phyloP scores from a whole-genome alignment of 202 grass and related monocot genomes.

The Setaria italica region DNA sequence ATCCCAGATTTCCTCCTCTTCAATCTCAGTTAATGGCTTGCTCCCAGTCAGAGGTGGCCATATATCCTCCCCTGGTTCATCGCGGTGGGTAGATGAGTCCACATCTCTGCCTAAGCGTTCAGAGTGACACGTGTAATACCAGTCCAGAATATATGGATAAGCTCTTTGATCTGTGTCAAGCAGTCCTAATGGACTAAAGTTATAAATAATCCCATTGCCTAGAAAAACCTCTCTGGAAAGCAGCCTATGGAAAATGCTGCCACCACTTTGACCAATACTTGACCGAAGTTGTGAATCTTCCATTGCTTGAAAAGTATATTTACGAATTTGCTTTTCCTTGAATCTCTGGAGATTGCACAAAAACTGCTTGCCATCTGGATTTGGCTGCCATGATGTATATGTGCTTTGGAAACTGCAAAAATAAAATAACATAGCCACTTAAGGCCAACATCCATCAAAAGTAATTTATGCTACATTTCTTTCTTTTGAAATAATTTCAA shows the following conservation, averaged over 20 bases:
- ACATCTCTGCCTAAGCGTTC: constrained; percentile 34
- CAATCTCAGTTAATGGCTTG: constrained; percentile 48
- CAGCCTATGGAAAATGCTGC: constrained; percentile 40
- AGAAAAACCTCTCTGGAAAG: constrained; percentile 31
- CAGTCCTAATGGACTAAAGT: constrained; percentile 50
- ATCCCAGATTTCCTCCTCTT: constrained; percentile 48
- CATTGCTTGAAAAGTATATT: constrained; percentile 34
- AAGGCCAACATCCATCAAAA: neutral
- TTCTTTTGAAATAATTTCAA: constrained; percentile 24
- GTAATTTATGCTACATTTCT: constrained; percentile 42
- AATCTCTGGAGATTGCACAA: constrained; percentile 68
- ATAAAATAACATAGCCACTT: neutral
- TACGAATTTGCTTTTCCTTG: constrained; percentile 53
- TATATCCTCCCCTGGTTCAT: constrained; percentile 27
- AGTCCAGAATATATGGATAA: constrained; percentile 72
- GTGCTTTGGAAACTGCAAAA: constrained; percentile 71
- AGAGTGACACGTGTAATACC: constrained; percentile 60
- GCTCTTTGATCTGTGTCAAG: constrained; percentile 54
- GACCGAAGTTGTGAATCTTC: constrained; percentile 38
- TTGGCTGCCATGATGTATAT: constrained; percentile 74
- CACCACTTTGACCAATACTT: constrained; percentile 34
- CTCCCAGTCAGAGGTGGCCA: constrained; percentile 35
- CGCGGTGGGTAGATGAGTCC: neutral
- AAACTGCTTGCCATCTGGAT: constrained; percentile 51
- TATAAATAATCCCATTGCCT: constrained; percentile 40